Evolutionary conservation across 2,329 filamentous ascomycete species (phyloP).

Genomic region (Metarhizium robertsii): DNA sequence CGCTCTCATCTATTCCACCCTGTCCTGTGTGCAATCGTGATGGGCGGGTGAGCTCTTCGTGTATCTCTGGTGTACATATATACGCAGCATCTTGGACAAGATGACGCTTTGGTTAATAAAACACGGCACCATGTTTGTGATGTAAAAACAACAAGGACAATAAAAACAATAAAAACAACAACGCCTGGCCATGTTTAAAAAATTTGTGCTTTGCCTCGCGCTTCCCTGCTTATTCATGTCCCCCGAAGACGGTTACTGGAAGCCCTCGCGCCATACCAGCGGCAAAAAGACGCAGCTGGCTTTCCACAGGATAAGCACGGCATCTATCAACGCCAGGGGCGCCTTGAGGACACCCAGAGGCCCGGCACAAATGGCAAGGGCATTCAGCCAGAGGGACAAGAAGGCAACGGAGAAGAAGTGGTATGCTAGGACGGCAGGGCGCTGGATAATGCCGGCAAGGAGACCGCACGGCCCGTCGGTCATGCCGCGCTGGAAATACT

Average conservation of each 20-base stretch:
- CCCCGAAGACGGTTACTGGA: constrained; percentile 14
- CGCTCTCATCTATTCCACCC: background rate
- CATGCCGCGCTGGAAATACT: constrained; percentile 74
- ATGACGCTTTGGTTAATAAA: background rate
- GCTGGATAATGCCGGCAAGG: constrained; percentile 70
- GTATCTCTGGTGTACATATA: background rate
- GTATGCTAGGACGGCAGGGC: constrained; percentile 69
- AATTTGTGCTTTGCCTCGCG: background rate
- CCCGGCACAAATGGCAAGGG: constrained; percentile 24
- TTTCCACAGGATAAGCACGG: constrained; percentile 65
- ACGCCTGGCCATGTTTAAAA: background rate
- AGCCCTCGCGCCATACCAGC: constrained; percentile 61
- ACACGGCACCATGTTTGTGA: background rate
- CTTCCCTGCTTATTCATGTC: too few species aligned
- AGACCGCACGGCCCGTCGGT: constrained; percentile 73
- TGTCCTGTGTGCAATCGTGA: background rate
- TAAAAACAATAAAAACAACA: background rate
- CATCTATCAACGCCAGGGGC: constrained; percentile 56
- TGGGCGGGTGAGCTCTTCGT: background rate
- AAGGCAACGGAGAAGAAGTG: constrained; percentile 96
- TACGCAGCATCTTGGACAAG: background rate
- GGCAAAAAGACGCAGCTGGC: constrained; percentile 77
- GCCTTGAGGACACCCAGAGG: constrained; percentile 30
- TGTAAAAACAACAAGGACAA: too few species aligned
- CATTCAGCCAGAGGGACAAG: constrained; percentile 65